Conservation (phyloP, 106 monocot species). For the Allium cepa region DNA sequence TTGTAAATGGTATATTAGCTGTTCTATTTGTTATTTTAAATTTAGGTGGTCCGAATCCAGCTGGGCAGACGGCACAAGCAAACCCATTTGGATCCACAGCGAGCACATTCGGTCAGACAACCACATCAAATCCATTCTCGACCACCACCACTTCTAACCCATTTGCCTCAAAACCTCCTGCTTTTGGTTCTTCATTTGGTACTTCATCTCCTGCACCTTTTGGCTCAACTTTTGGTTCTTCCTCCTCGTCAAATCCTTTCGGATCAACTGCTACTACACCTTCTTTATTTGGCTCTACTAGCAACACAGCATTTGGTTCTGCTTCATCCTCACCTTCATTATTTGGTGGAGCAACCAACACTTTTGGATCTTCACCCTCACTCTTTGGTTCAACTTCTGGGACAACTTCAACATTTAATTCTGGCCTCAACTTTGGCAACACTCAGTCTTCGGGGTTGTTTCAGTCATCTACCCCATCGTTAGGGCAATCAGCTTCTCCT, state of each 20-base stretch:
- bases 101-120: constrained; percentile 57
- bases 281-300: constrained; percentile 46
- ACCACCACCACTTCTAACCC: constrained; percentile 38
- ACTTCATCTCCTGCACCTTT: constrained; percentile 49
- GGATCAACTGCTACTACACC: constrained; percentile 46
- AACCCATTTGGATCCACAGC: constrained; percentile 63
- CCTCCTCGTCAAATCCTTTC: constrained; percentile 67
- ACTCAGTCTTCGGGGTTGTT: constrained; percentile 87
- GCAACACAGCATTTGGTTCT: constrained; percentile 37
- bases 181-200: constrained; percentile 67
- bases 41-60: constrained; percentile 66
- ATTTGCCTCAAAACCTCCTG: constrained; percentile 55
- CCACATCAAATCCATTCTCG: constrained; percentile 59
- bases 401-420: constrained; percentile 58
- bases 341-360: constrained; percentile 36
- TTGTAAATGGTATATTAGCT: too few species aligned
- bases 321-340: constrained; percentile 47
- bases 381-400: constrained; percentile 41
- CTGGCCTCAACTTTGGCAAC: constrained; percentile 47
- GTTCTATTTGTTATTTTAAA: constrained; percentile 7
- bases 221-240: constrained; percentile 48
- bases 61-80: constrained; percentile 43
- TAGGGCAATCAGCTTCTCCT: constrained; percentile 52
- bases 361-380: constrained; percentile 53
- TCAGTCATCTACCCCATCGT: constrained; percentile 50